Conservation (phyloP, 352 stramenopile species). For the Phytophthora foliorum region DNA sequence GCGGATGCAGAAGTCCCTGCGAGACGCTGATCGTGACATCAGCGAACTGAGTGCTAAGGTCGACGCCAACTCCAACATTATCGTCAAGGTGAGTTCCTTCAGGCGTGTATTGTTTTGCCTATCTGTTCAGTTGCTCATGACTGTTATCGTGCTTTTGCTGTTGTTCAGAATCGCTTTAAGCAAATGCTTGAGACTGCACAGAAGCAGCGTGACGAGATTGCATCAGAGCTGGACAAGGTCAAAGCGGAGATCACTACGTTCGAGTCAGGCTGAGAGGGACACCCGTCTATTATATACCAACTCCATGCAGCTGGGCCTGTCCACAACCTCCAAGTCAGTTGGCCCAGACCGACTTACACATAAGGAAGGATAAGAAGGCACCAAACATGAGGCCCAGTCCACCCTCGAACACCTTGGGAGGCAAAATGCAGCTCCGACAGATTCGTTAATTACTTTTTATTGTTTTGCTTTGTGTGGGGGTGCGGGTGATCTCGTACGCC, state of each 20-base stretch:
- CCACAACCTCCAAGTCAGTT: conserved; percentile 21
- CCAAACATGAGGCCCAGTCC: background rate
- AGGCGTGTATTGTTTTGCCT: background rate
- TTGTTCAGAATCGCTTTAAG: conserved; percentile 79
- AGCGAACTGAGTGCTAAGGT: conserved; percentile 74
- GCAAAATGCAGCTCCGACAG: conserved; percentile 23
- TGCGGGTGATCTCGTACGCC: conserved; percentile 11
- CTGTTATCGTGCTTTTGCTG: background rate
- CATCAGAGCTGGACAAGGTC: conserved; percentile 65
- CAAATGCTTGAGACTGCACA: conserved; percentile 80
- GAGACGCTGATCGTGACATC: conserved; percentile 73
- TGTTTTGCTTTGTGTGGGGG: conserved; percentile 30
- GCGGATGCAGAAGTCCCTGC: conserved; percentile 73
- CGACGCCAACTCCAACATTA: conserved; percentile 80
- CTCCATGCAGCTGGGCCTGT: conserved; percentile 3
- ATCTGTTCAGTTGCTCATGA: conserved; percentile 2
- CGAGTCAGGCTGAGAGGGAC: conserved; percentile 44
- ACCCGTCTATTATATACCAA: background rate
- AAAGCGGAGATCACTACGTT: conserved; percentile 56
- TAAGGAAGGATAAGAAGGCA: background rate
- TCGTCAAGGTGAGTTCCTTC: conserved; percentile 70
- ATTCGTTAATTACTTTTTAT: conserved; percentile 48
- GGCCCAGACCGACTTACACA: background rate
- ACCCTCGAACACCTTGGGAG: background rate
- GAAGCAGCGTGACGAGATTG: conserved; percentile 61